Conservation (phyloP, 257 asterid species). For the Primulina tabacum region DNA sequence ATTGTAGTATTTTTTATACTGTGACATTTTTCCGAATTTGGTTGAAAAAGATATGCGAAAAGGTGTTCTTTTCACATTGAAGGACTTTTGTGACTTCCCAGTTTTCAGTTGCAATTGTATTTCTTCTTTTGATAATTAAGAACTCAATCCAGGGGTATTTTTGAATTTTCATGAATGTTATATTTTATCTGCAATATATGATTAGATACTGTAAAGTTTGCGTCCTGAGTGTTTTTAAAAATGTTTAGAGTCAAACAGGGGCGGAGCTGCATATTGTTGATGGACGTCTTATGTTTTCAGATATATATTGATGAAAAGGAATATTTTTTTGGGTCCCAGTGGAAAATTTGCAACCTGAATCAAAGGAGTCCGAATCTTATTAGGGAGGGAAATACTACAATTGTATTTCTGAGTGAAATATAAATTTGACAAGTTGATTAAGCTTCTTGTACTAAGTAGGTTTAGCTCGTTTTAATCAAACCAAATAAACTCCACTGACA, state of each 20-base stretch:
- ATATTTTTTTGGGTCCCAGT: background rate
- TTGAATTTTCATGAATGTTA: too few relatives aligned
- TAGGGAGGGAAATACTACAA: background rate
- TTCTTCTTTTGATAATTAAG: too few relatives aligned
- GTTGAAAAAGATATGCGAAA: background rate
- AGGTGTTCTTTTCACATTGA: background rate
- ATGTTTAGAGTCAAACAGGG: too few relatives aligned
- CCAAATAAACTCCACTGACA: background rate
- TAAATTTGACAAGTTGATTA: background rate
- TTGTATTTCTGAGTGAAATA: background rate
- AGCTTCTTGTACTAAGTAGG: background rate
- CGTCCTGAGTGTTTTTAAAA: background rate
- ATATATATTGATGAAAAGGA: background rate
- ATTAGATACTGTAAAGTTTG: background rate
- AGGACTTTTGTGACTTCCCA: too few relatives aligned
- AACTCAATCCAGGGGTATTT: too few relatives aligned
- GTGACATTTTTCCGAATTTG: background rate
- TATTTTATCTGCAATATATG: background rate
- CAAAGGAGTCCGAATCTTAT: background rate
- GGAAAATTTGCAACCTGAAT: background rate
- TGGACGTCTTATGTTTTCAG: background rate
- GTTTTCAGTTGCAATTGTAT: too few relatives aligned
- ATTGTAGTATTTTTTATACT: background rate
- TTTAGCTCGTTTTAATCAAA: background rate
- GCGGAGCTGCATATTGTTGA: background rate